Percentiles rank a stretch among this genome's conserved stretches.
Evolutionary conservation across 495 filamentous ascomycete species (phyloP).

Genomic region (Oleoguttula mirabilis): DNA sequence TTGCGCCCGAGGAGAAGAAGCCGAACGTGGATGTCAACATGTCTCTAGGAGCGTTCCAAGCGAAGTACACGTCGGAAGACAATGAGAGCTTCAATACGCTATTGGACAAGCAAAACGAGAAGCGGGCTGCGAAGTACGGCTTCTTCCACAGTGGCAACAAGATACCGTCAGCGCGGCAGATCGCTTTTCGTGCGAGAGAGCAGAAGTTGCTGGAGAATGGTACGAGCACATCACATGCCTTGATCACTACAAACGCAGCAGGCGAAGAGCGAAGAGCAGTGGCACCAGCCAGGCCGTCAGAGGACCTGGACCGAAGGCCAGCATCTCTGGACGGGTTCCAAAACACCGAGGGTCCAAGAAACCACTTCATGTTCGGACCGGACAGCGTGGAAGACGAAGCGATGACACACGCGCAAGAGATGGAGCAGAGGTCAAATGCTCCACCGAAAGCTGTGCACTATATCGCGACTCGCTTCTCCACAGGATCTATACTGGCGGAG

Average conservation of each 20-base stretch:
- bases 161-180: slow-evolving; percentile 71
- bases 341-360: slow-evolving; percentile 47
- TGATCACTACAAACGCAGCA: slow-evolving; percentile 19
- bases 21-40: slow-evolving; percentile 65
- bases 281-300: slow-evolving; percentile 16
- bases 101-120: slow-evolving; percentile 81
- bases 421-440: slow-evolving; percentile 58
- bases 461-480: slow-evolving; percentile 52
- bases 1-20: slow-evolving; percentile 28
- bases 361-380: slow-evolving; percentile 80
- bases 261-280: slow-evolving; percentile 7
- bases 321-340: slow-evolving; percentile 72
- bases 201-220: slow-evolving; percentile 31
- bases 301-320: slow-evolving; percentile 53
- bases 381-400: slow-evolving; percentile 55
- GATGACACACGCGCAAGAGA: slow-evolving; percentile 53
- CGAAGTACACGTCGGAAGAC: slow-evolving; percentile 91
- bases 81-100: slow-evolving; percentile 92
- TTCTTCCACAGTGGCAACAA: slow-evolving; percentile 88
- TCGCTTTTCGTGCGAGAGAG: slow-evolving; percentile 64
- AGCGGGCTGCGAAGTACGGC: slow-evolving; percentile 64
- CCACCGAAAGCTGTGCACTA: slow-evolving; percentile 68
- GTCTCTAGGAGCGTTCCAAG: slow-evolving; percentile 72
- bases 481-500: slow-evolving; percentile 22
- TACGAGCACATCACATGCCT: slow-evolving; percentile 3